These are phyloP conservation scores for Scytalidium sp. DNA, from an alignment of 2,329 filamentous ascomycete species.

Conservation along the genomic window DNA sequence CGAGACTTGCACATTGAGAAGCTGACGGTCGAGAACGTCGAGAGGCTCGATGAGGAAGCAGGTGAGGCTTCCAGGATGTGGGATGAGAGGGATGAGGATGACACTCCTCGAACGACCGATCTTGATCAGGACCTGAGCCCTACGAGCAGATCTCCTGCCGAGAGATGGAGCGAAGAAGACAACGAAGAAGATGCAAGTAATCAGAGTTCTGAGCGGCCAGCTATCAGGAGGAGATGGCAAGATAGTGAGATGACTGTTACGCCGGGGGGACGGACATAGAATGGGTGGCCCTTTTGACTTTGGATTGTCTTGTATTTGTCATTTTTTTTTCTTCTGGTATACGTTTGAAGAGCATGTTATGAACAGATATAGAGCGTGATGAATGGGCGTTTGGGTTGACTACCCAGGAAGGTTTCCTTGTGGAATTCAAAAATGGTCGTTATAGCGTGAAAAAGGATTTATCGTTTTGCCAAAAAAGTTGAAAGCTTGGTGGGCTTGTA, in stretches of 20 bases:
- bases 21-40: slow-evolving; percentile 53
- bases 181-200: slow-evolving; percentile 2
- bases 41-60: slow-evolving; percentile 38
- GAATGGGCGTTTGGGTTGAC: too few relatives aligned
- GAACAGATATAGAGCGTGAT: neutral
- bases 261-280: neutral
- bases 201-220: slow-evolving; percentile 8
- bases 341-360: too few relatives aligned
- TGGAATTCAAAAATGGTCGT: too few relatives aligned
- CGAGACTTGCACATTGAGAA: slow-evolving; percentile 32
- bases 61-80: neutral
- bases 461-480: too few relatives aligned
- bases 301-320: neutral
- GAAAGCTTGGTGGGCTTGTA: too few relatives aligned
- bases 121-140: neutral
- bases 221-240: slow-evolving; percentile 9
- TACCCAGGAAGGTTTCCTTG: too few relatives aligned
- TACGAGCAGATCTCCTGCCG: neutral
- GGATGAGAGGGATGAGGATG: neutral
- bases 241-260: slow-evolving; percentile 16
- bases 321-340: too few relatives aligned
- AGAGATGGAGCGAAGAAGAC: slow-evolving; percentile 3
- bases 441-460: too few relatives aligned
- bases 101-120: neutral
- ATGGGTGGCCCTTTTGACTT: too few relatives aligned